Percentiles rank a stretch among this genome's conserved stretches.
phyloP scores from a whole-genome alignment of 192 early-diverging fungal genomes.

The Podila epicladia region DNA sequence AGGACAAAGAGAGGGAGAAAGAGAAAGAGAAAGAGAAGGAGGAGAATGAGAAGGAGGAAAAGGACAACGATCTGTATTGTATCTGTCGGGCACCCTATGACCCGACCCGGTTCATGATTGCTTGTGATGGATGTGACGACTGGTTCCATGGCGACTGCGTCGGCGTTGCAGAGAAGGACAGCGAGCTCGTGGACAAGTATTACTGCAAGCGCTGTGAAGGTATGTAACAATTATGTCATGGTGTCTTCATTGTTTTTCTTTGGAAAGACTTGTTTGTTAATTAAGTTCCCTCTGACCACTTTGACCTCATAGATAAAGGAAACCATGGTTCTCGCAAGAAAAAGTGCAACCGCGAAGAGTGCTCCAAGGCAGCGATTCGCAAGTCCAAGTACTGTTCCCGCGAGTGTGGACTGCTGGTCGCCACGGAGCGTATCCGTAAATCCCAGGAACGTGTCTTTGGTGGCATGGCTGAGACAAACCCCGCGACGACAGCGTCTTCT shows the following conservation, averaged over 20 bases:
- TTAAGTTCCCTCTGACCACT: background rate
- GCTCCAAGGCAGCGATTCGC: conserved; percentile 51
- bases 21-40: background rate
- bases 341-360: conserved; percentile 56
- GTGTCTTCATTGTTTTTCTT: conserved; percentile 2
- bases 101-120: conserved; percentile 73
- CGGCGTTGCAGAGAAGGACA: conserved; percentile 63
- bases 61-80: conserved; percentile 60
- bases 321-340: conserved; percentile 57
- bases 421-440: conserved; percentile 52
- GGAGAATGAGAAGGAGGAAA: background rate
- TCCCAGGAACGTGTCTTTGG: conserved; percentile 53
- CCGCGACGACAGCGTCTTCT: background rate
- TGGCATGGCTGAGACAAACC: background rate
- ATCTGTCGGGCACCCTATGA: conserved; percentile 68
- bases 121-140: conserved; percentile 76
- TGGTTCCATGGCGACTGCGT: conserved; percentile 86
- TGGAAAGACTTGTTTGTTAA: background rate
- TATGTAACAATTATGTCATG: conserved; percentile 19
- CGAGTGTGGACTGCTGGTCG: conserved; percentile 61
- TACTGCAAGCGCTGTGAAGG: conserved; percentile 71
- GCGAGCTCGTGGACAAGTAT: conserved; percentile 67
- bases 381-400: conserved; percentile 63
- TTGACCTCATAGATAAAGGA: conserved; percentile 51
- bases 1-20: background rate